Base-by-base conservation (phyloP, 768 basidiomycete genomes). In the Boletus vinaceobasis region DNA sequence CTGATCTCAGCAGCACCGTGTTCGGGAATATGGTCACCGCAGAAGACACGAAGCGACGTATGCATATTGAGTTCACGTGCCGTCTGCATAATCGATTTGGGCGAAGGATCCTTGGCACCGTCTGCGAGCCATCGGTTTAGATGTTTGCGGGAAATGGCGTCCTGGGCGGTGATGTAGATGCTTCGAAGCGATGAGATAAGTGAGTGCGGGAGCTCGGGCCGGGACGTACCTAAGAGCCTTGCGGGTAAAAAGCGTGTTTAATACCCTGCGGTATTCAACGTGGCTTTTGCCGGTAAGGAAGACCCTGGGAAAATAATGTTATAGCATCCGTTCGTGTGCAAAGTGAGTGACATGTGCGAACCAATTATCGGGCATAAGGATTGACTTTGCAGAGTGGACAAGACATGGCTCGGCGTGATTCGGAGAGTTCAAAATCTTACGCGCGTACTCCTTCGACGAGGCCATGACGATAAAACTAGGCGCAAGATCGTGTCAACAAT, bases 391-490 rank as follows among this genome's bases (percentile, higher is more conserved):
- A 7, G 93, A 89, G 60, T 93, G 79, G 29, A 98, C 93, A 17
- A 99, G 84, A 67, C 93, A 96, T 0, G 97, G 97, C 70, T 98
- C 95, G 27, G 97, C 90, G 63, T 90, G 86, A 9, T 74, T 81
- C 0, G 97, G 96, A 5, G 93, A 93, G 77, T 98, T 98, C 68
- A 99, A 77, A 62, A 98, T 95, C 74, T 96, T 98, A 66, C 96
- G 88, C 11, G 95, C 77, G 72, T 84, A 93, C 61, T 96, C 88
- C 64, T 93, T 98, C 4, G 90, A 87, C 8, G 96, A 91, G 23
- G 94, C 93, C 84, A 98, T 95, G 65, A 99, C 97, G 67, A 99
- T 98, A 73, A 98, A 98, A 63, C 97, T 99, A 67, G 33, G n/a
- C 35, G 26, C n/a, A 23, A 21, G 14, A 46, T 37, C 43, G 60